phyloP scores from a whole-genome alignment of 164 flowering plant species.

The Magnolia officinalis region DNA sequence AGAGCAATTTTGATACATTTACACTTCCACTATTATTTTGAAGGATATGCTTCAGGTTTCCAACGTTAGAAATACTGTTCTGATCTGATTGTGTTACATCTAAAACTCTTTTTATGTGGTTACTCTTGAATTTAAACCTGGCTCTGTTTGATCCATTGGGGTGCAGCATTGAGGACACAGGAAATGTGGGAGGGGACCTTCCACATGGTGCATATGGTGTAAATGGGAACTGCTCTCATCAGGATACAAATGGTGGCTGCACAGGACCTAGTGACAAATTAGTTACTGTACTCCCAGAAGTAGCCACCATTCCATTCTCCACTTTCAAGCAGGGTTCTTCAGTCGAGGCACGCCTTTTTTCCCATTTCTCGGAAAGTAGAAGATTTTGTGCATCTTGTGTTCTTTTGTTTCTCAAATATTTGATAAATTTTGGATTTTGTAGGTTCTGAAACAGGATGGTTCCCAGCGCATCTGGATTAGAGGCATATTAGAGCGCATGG shows the following conservation, averaged over 20 bases:
- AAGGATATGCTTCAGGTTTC: neutral
- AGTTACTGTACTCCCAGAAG: slow-evolving; percentile 18
- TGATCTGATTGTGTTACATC: neutral
- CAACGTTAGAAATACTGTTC: neutral
- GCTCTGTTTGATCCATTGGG: neutral
- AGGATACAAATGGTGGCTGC: slow-evolving; percentile 9
- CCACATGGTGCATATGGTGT: neutral
- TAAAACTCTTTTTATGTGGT: neutral
- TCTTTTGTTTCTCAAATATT: slow-evolving; percentile 5
- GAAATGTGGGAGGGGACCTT: slow-evolving; percentile 1
- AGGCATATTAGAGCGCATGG: slow-evolving; percentile 21
- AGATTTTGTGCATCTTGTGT: neutral
- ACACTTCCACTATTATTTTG: neutral
- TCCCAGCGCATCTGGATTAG: slow-evolving; percentile 20
- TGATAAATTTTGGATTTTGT: slow-evolving; percentile 1
- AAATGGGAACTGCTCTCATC: neutral
- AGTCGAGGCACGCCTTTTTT: slow-evolving; percentile 28
- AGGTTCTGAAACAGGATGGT: slow-evolving; percentile 30
- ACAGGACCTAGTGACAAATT: slow-evolving; percentile 1
- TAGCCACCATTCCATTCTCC: slow-evolving; percentile 22
- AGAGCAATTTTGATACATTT: neutral
- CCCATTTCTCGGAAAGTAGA: neutral
- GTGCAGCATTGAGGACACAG: slow-evolving; percentile 10
- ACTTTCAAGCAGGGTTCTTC: slow-evolving; percentile 24
- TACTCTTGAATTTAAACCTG: neutral